Conservation (phyloP, 2,329 filamentous ascomycete genomes). For the Camillea tinctor region DNA sequence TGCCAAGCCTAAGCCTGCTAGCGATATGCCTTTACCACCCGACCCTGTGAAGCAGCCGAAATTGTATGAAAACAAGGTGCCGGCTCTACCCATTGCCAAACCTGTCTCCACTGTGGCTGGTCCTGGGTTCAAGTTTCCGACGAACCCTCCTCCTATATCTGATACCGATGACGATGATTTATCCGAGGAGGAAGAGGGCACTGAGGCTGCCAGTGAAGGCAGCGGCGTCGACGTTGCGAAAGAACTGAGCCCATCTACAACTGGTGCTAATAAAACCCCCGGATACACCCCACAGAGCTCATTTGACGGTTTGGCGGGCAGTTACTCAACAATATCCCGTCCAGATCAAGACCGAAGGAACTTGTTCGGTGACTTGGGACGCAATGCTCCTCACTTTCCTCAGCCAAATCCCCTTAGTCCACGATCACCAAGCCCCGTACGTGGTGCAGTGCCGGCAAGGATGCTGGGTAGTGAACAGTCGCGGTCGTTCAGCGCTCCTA, state of each 20-base stretch:
- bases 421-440: conserved; percentile 71
- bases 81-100: conserved; percentile 25
- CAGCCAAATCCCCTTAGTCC: conserved; percentile 58
- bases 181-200: conserved; percentile 48
- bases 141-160: conserved; percentile 27
- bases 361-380: conserved; percentile 55
- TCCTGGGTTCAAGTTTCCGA: conserved; percentile 32
- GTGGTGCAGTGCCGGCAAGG: conserved; percentile 54
- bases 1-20: conserved; percentile 20
- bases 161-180: conserved; percentile 43
- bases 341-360: conserved; percentile 44
- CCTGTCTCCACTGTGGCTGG: conserved; percentile 18
- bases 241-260: conserved; percentile 55
- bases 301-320: conserved; percentile 48
- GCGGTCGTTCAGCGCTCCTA: conserved; percentile 60
- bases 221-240: conserved; percentile 66
- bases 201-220: conserved; percentile 50
- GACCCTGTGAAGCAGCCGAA: conserved; percentile 35
- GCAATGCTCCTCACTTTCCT: conserved; percentile 52
- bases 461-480: conserved; percentile 48
- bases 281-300: conserved; percentile 59
- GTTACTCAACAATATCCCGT: conserved; percentile 47
- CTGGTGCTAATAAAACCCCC: conserved; percentile 44
- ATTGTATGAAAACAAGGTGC: conserved; percentile 28
- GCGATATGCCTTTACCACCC: conserved; percentile 41